Evolutionary conservation across 2,329 filamentous ascomycete genomes (phyloP), one percentile per base, ranked within the genome.

Genomic region (Fusarium gaditjirri): DNA sequence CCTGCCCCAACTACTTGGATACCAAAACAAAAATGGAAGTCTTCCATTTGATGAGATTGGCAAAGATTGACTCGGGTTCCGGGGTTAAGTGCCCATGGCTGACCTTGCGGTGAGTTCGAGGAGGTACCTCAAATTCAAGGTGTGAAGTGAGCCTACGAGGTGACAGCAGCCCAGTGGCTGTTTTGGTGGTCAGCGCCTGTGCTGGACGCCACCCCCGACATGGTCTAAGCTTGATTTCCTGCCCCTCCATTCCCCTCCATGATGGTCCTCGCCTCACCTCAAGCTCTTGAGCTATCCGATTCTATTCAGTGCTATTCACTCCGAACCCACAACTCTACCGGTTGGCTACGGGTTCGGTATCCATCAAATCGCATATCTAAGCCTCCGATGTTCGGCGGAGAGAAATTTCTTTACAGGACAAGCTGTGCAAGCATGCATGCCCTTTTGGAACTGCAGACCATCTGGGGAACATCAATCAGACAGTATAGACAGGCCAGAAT

Each of bases 171-270:
- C 35, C 29, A 53, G 64, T 70, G 67, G 67, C 60, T 57, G 53
- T 71, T 71, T 68, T 68, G 70, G 70, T 76, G 70, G 74, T 76
- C 72, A 76, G 73, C 72, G 62, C 33, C 59, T 68, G 50, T 38
- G 44, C 59, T 68, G 64, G 63, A 62, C 71, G 68, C 70, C 64
- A 72, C 73, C 63, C 66, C 72, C 74, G 61, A 61, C 65, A 43
- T 63, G 65, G 66, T 39, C 63, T 68, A 70, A 75, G 64, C 66
- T 65, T 65, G 46, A 49, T 65, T 44, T 57, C 52, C 56, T 61
- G 58, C 61, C 65, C 71, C 61, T 65, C 73, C 70, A 64, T 69
- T 49, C 70, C 55, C 63, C 68, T 65, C 66, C 61, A 64, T 25
- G 21, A 52, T 42, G 38, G 47, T 46, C 61, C 46, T 66, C 46